phyloP scores from a whole-genome alignment of 2,329 filamentous ascomycete genomes.

The Didymella segeticola region DNA sequence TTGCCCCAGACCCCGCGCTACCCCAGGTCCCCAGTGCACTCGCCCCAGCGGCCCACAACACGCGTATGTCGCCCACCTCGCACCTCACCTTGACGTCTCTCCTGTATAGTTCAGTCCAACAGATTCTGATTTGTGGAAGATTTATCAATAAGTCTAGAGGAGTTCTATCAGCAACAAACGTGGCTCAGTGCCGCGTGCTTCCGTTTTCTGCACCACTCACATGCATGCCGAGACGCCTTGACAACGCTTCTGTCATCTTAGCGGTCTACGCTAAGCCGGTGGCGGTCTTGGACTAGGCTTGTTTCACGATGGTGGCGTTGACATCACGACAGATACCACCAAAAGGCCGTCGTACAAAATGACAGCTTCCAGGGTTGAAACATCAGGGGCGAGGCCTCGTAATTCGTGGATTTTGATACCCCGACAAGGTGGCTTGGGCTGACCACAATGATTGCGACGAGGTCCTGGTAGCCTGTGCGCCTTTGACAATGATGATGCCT shows the following conservation, averaged over 20 bases:
- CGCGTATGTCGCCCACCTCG: neutral
- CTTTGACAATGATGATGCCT: neutral
- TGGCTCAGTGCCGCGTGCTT: neutral
- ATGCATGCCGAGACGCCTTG: conserved; percentile 19
- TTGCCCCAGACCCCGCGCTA: neutral
- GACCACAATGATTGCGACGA: conserved; percentile 1
- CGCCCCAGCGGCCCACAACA: neutral
- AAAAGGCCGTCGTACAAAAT: neutral
- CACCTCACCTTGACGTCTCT: neutral
- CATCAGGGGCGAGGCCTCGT: neutral
- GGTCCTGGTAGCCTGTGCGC: neutral
- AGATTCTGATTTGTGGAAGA: conserved; percentile 10
- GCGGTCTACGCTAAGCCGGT: conserved; percentile 15
- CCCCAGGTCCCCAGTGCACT: conserved; percentile 2
- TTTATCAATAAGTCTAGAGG: neutral
- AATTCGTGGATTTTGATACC: conserved; percentile 14
- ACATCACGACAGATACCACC: neutral
- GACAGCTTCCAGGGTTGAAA: neutral
- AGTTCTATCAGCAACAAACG: neutral
- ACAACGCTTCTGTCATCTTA: conserved; percentile 15
- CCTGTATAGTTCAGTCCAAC: neutral
- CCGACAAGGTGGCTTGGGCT: conserved; percentile 9
- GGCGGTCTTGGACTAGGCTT: conserved; percentile 17
- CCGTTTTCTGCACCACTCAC: conserved; percentile 18
- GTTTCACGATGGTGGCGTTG: conserved; percentile 7